Percentiles rank a stretch among this genome's conserved stretches.
These are phyloP conservation scores for Aspergillus neoniger DNA, from an alignment of 2,329 filamentous ascomycete genomes.

Conservation along the genomic window DNA sequence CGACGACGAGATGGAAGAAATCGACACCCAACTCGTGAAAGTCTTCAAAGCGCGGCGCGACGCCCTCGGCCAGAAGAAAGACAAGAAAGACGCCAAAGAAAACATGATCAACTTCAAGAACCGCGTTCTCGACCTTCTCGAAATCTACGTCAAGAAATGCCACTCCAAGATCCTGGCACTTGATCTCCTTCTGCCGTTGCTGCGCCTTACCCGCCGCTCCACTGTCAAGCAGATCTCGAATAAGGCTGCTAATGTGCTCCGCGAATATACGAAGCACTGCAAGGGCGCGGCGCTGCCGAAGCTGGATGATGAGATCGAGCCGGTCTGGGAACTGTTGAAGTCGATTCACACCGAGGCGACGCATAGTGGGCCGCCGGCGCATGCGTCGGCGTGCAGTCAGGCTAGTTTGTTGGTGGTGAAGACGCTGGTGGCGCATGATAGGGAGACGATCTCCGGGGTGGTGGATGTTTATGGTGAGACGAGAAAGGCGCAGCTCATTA, in stretches of 20 bases:
- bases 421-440: constrained; percentile 49
- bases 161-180: constrained; percentile 68
- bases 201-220: constrained; percentile 76
- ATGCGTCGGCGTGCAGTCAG: constrained; percentile 72
- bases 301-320: constrained; percentile 45
- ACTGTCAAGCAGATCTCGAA: constrained; percentile 72
- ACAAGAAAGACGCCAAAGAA: constrained; percentile 83
- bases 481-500: constrained; percentile 60
- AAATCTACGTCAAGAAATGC: constrained; percentile 81
- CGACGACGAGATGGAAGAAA: constrained; percentile 89
- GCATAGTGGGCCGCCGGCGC: constrained; percentile 62
- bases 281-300: constrained; percentile 50
- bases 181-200: constrained; percentile 70
- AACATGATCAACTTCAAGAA: constrained; percentile 94
- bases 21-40: constrained; percentile 79
- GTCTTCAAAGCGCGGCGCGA: constrained; percentile 80
- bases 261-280: constrained; percentile 68
- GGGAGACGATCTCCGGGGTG: constrained; percentile 55
- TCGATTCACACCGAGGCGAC: constrained; percentile 67
- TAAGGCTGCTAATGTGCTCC: constrained; percentile 71
- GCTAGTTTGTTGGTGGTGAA: constrained; percentile 50
- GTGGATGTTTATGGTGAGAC: constrained; percentile 67
- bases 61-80: constrained; percentile 71
- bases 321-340: constrained; percentile 60
- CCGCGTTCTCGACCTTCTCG: constrained; percentile 82